Conservation (phyloP, 73 alveolate species). For the Tetrahymena thermophila region DNA sequence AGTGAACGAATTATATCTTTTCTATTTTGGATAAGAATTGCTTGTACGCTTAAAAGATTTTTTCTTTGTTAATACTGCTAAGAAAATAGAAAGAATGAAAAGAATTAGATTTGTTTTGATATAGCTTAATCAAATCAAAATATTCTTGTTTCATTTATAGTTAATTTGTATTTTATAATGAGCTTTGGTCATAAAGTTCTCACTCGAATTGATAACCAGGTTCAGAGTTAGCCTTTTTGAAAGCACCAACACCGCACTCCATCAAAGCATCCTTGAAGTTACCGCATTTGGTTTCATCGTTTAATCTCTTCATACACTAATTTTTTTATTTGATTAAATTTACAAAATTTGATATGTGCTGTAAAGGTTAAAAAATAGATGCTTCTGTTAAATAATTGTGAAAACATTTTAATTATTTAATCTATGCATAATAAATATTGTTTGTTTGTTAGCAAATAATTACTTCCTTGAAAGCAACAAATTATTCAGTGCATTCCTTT, state of each 20-base stretch:
- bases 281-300: constrained; percentile 36
- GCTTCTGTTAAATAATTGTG: too few species aligned
- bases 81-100: neutral
- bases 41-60: neutral
- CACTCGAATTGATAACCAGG: constrained; percentile 34
- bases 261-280: constrained; percentile 31
- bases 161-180: neutral
- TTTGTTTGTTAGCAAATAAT: neutral
- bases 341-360: too few species aligned
- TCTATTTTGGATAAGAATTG: neutral
- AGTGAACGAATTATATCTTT: neutral
- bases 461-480: constrained; percentile 25
- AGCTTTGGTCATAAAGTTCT: neutral
- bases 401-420: constrained; percentile 17
- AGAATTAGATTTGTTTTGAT: neutral
- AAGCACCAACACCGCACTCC: constrained; percentile 45
- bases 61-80: neutral
- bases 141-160: neutral
- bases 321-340: neutral
- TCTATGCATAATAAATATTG: neutral
- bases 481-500: constrained; percentile 36
- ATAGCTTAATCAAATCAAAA: neutral
- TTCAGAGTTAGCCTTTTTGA: constrained; percentile 41
- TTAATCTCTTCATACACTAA: constrained; percentile 21
- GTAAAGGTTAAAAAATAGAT: neutral